Percentiles rank a stretch among this genome's conserved stretches.
These are phyloP conservation scores for Oxytropis ochrocephala DNA, from an alignment of 306 rosid species.

Conservation along the genomic window DNA sequence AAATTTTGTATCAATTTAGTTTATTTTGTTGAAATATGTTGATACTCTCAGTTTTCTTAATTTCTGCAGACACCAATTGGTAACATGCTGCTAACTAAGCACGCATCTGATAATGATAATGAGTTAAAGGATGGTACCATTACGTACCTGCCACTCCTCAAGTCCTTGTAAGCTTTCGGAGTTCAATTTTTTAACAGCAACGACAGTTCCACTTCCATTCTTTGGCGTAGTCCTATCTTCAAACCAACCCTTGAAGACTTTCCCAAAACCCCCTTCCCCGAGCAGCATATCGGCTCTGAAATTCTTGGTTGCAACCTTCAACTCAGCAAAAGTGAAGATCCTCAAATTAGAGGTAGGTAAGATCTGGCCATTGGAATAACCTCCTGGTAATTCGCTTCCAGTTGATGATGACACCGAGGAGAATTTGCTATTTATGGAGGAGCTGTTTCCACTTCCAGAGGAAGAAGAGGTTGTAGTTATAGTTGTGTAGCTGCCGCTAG, in stretches of 20 bases:
- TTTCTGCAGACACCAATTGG: no score
- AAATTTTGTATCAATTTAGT: no score
- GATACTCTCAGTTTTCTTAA: no score
- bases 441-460: conserved; percentile 25
- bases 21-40: no score
- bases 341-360: conserved; percentile 65
- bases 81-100: no score
- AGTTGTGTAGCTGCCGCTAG: conserved; percentile 38
- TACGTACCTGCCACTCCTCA: conserved; percentile 81
- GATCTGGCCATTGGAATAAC: conserved; percentile 56
- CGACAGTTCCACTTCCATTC: conserved; percentile 43
- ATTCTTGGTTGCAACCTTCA: conserved; percentile 70
- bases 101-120: no score
- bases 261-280: conserved; percentile 97
- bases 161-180: conserved; percentile 84
- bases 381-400: conserved; percentile 17
- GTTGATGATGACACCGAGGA: conserved; percentile 37
- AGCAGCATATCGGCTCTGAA: conserved; percentile 71
- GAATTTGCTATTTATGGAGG: conserved; percentile 54
- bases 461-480: conserved; percentile 41
- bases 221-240: conserved; percentile 58
- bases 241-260: conserved; percentile 86
- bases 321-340: conserved; percentile 59
- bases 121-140: no score
- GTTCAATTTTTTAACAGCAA: conserved; percentile 90